phyloP scores from a whole-genome alignment of 2,329 filamentous ascomycete species.

The Arthrinium puccinioides region DNA sequence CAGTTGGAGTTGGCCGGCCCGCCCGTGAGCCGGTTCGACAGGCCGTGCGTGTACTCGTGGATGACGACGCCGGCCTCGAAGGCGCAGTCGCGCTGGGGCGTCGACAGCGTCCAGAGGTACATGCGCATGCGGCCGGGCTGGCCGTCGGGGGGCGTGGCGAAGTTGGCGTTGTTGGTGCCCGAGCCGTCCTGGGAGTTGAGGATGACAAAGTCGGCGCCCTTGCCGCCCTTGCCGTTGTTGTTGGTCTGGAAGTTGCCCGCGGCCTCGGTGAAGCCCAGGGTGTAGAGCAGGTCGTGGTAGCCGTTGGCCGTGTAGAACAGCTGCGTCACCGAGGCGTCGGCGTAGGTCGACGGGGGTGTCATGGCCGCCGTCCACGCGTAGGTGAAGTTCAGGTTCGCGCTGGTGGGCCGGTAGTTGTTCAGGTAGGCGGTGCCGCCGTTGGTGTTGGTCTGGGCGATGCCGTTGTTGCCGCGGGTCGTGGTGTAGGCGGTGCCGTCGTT shows the following conservation, averaged over 20 bases:
- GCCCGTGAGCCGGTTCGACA: constrained; percentile 52
- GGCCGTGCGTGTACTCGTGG: constrained; percentile 50
- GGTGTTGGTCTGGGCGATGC: constrained; percentile 45
- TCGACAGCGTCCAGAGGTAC: constrained; percentile 46
- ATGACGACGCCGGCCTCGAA: constrained; percentile 55
- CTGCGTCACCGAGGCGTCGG: constrained; percentile 49
- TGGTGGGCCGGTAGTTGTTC: constrained; percentile 43
- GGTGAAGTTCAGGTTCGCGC: constrained; percentile 34
- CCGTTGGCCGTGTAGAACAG: constrained; percentile 54
- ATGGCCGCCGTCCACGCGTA: constrained; percentile 31
- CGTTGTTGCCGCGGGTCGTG: constrained; percentile 53
- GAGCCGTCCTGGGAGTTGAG: constrained; percentile 50
- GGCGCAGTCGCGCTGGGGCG: constrained; percentile 42
- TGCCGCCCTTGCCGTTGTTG: constrained; percentile 46
- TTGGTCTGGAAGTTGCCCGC: constrained; percentile 54
- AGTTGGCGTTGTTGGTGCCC: constrained; percentile 50
- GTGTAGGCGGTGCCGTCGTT: constrained; percentile 40
- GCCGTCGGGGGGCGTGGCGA: constrained; percentile 46
- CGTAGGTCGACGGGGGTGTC: constrained; percentile 32
- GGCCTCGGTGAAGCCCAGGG: constrained; percentile 48
- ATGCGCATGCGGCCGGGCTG: constrained; percentile 47
- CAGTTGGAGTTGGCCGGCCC: constrained; percentile 46
- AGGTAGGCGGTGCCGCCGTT: constrained; percentile 34
- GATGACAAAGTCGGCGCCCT: constrained; percentile 44
- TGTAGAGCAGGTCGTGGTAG: constrained; percentile 52